These are phyloP conservation scores for Oryza rufipogon DNA, from an alignment of 176 grass and related monocot species.

Conservation along the genomic window DNA sequence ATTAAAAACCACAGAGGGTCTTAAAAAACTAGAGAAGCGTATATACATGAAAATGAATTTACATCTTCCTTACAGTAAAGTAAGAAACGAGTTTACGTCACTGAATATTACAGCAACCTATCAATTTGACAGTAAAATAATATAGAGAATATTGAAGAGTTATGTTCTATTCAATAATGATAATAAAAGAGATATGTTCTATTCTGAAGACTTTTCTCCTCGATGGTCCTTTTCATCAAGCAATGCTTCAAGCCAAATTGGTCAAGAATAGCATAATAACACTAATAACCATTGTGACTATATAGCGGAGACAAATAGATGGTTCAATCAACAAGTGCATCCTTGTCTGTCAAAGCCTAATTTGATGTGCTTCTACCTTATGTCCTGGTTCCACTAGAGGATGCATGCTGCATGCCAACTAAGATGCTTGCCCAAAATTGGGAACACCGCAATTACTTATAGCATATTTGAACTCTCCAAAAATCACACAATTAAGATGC, in stretches of 20 bases:
- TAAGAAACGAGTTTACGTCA: not conserved
- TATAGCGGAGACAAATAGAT: not conserved
- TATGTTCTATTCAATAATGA: too few species aligned
- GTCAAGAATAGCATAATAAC: not conserved
- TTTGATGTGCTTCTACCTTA: not conserved
- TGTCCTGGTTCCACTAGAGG: constrained; percentile 48
- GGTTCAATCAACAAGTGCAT: constrained; percentile 5
- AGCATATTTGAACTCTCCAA: constrained; percentile 51
- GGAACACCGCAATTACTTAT: constrained; percentile 39
- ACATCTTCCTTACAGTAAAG: not conserved
- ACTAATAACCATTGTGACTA: not conserved
- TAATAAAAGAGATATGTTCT: not conserved
- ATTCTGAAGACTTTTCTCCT: not conserved
- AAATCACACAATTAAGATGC: constrained; percentile 42
- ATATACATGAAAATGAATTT: not conserved
- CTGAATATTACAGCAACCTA: not conserved
- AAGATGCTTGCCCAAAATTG: constrained; percentile 52
- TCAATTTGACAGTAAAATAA: constrained; percentile 8
- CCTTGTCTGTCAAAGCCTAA: constrained; percentile 10
- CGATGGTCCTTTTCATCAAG: not conserved
- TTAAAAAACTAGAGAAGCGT: not conserved
- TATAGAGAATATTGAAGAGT: not conserved
- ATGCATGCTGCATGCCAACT: constrained; percentile 44
- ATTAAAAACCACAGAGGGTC: not conserved
- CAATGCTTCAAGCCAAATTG: not conserved